Conservation (phyloP, 306 rosid species). For the Vicia faba region DNA sequence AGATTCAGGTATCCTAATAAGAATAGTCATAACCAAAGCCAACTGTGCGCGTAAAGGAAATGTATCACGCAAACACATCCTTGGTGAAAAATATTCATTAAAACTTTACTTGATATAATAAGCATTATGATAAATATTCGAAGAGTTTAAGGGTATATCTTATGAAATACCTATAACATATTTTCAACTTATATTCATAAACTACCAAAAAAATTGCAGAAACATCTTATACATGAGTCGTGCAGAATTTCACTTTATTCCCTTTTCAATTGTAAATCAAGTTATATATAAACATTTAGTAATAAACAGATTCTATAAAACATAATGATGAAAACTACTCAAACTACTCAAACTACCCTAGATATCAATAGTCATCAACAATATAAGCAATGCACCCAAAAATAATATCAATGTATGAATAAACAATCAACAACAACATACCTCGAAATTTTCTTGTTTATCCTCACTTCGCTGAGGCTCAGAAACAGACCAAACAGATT, state of each 20-base stretch:
- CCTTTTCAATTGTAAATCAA: too few species aligned
- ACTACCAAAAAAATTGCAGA: not conserved
- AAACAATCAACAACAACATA: conserved; percentile 23
- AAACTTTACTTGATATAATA: not conserved
- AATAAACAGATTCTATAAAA: too few species aligned
- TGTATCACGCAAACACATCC: too few species aligned
- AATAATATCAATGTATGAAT: too few species aligned
- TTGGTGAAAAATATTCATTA: not conserved
- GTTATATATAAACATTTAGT: too few species aligned
- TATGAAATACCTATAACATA: not conserved
- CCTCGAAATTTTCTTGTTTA: conserved; percentile 57
- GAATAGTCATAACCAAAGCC: not conserved
- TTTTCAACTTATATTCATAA: not conserved
- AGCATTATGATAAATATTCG: not conserved
- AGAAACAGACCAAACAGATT: conserved; percentile 59
- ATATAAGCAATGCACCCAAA: not conserved
- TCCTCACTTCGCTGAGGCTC: conserved; percentile 58
- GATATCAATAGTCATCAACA: not conserved
- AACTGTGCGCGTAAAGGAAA: too few species aligned
- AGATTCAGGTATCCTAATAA: not conserved
- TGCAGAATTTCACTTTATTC: too few species aligned
- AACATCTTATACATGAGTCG: too few species aligned
- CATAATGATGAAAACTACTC: too few species aligned
- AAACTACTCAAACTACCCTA: not conserved
- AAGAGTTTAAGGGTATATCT: not conserved